Percentiles rank a stretch among this genome's conserved stretches.
phyloP scores from a whole-genome alignment of 2,329 filamentous ascomycete genomes.

The Gyromitra esculenta region DNA sequence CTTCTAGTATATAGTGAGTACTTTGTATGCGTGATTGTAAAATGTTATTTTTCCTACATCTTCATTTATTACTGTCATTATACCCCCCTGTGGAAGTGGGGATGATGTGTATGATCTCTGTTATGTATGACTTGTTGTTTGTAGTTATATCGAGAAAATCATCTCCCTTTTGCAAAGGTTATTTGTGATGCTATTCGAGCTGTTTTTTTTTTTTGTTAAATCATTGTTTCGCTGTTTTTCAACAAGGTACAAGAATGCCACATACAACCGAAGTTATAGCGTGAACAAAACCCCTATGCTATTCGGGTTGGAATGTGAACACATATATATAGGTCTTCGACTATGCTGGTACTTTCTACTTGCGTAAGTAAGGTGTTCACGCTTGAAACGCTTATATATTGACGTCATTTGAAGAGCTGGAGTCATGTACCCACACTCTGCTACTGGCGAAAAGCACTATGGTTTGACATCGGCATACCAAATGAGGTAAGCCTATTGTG shows the following conservation, averaged over 20 bases:
- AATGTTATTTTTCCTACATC: conserved; percentile 11
- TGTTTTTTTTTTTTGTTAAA: neutral
- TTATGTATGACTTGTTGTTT: neutral
- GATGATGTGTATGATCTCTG: neutral
- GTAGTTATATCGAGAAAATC: neutral
- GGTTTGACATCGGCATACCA: too few relatives aligned
- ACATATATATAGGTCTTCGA: too few relatives aligned
- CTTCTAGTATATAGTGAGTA: conserved; percentile 38
- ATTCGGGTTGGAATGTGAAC: neutral
- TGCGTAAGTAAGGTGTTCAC: too few relatives aligned
- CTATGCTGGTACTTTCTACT: too few relatives aligned
- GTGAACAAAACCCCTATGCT: neutral
- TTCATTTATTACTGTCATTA: neutral
- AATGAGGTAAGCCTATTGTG: too few relatives aligned
- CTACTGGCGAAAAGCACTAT: too few relatives aligned
- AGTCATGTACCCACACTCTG: too few relatives aligned
- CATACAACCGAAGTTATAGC: too few relatives aligned
- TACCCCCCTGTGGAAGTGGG: conserved; percentile 7
- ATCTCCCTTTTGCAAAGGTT: neutral
- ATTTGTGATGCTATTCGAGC: neutral
- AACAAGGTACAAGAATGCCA: too few relatives aligned
- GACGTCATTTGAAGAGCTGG: too few relatives aligned
- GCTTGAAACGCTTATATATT: too few relatives aligned
- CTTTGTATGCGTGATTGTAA: conserved; percentile 25
- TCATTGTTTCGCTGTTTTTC: too few relatives aligned